These are phyloP conservation scores for Cunninghamia lanceolata DNA, from an alignment of 75 land plant species.

Conservation along the genomic window DNA sequence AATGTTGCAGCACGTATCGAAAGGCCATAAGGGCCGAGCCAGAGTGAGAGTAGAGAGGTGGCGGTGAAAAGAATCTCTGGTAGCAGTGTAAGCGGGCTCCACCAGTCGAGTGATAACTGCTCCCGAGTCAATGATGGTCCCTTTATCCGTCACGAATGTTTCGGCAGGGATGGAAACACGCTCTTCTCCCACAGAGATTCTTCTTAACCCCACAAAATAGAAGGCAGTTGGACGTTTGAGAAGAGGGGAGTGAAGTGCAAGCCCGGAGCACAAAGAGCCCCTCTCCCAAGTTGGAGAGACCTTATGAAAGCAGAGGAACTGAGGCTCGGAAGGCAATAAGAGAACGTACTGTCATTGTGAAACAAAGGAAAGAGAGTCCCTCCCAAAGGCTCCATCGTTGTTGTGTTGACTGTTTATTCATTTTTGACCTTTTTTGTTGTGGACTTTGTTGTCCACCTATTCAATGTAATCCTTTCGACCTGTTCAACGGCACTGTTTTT, in stretches of 20 bases:
- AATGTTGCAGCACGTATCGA: constrained; percentile 55
- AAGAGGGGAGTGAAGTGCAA: constrained; percentile 50
- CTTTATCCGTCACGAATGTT: constrained; percentile 14
- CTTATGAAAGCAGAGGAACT: constrained; percentile 45
- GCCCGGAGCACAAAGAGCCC: constrained; percentile 21
- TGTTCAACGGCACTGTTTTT: no score
- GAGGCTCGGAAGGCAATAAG: constrained; percentile 62
- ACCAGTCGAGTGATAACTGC: constrained; percentile 51
- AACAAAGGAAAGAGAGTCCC: constrained; percentile 50
- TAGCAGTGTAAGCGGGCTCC: constrained; percentile 45
- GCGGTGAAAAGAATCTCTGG: constrained; percentile 40
- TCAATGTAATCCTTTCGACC: no score
- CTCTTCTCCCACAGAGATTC: constrained; percentile 36
- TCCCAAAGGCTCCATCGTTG: no score
- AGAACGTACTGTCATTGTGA: constrained; percentile 56
- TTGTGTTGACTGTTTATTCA: no score
- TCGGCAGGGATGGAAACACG: constrained; percentile 18
- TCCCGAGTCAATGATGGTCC: constrained; percentile 62
- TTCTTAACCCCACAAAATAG: constrained; percentile 47
- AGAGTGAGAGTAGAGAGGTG: constrained; percentile 21
- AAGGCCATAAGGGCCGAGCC: constrained; percentile 18
- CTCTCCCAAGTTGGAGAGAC: constrained; percentile 37
- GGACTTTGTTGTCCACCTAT: no score
- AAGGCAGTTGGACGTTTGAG: constrained; percentile 28
- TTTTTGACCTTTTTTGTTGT: no score